Conservation (phyloP, 805 yeast species). For the Sugiyamaella marilandica region DNA sequence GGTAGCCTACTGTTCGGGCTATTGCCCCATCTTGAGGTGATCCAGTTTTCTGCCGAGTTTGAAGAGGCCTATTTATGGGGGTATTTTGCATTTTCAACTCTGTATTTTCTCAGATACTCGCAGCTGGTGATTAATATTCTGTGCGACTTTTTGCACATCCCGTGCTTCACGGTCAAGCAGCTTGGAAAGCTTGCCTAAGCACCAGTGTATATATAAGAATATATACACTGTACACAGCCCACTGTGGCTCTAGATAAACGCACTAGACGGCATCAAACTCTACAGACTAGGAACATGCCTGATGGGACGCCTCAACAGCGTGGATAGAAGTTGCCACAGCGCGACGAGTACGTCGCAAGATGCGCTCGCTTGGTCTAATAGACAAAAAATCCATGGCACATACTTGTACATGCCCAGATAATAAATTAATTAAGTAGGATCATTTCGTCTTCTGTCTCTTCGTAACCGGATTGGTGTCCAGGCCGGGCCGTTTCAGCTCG, state of each 20-base stretch:
- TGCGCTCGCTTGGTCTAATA: not conserved
- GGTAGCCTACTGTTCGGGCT: slow-evolving; percentile 35
- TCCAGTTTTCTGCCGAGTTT: slow-evolving; percentile 26
- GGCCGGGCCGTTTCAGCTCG: not conserved
- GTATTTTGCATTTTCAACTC: slow-evolving; percentile 65
- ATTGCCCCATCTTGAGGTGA: slow-evolving; percentile 50
- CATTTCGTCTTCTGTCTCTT: too few species aligned
- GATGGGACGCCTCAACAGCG: too few species aligned
- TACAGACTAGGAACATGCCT: not conserved
- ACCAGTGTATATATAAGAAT: not conserved
- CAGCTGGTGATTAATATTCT: slow-evolving; percentile 72
- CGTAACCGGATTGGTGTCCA: too few species aligned
- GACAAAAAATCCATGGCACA: not conserved
- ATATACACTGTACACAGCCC: not conserved
- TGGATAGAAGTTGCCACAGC: not conserved
- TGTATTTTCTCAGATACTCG: slow-evolving; percentile 60
- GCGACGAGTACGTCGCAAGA: not conserved
- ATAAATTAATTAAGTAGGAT: too few species aligned
- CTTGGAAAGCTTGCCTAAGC: not conserved
- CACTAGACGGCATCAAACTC: too few species aligned
- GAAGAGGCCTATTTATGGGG: slow-evolving; percentile 43
- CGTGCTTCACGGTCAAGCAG: slow-evolving; percentile 47
- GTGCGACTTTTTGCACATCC: slow-evolving; percentile 76
- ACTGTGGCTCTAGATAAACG: too few species aligned
- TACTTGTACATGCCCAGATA: too few species aligned